Evolutionary conservation across 768 basidiomycete genomes (phyloP), one percentile per base, ranked within the genome.

Genomic region (Amyloporia xantha): DNA sequence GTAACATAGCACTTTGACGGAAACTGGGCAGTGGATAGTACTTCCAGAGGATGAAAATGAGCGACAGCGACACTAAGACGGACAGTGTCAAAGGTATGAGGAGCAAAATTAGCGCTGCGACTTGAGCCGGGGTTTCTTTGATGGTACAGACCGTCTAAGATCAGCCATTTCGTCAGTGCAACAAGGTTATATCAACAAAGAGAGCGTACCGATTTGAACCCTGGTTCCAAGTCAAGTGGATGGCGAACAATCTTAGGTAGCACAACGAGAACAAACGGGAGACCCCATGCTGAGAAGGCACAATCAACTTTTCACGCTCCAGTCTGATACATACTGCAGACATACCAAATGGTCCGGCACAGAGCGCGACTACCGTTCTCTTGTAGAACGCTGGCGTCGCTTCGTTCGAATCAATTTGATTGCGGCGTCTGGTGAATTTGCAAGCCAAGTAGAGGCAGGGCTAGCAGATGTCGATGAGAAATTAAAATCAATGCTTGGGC

Each of bases 91-190:
- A 49, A 5, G 59, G 54, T 2, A 58, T 30, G 2, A 58, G 26
- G 4, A 51, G 54, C 23, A 60, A 49, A 9, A 52, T 30, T 17
- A 60, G 40, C 9, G 56, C 49, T 2, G 54, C 50, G 17, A 60
- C 40, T 13, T 54, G 51, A 40, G 44, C 58, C 1, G 43, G 37
- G n/a, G 47, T 26, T 36, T 56, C 47, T 11, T 21, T 20, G 27
- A 60, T 49, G n/a, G 51, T 49, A 41, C 59, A 60, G 5, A 48
- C 42, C 11, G 49, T 53, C 59, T 60, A 25, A 39, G 9, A 20
- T 26, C 17, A 26, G 15, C 30, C 21, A 28, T 26, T 7, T 40
- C 20, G 7, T 19, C 38, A 40, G 6, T 9, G 25, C 7, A 27
- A 27, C 41, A 3, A 12, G 41, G 4, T n/a, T 2, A 24, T 20